Evolutionary conservation across 2,329 filamentous ascomycete species (phyloP), one percentile per base, ranked within the genome.

Genomic region (Pestalotiopsis sp.): DNA sequence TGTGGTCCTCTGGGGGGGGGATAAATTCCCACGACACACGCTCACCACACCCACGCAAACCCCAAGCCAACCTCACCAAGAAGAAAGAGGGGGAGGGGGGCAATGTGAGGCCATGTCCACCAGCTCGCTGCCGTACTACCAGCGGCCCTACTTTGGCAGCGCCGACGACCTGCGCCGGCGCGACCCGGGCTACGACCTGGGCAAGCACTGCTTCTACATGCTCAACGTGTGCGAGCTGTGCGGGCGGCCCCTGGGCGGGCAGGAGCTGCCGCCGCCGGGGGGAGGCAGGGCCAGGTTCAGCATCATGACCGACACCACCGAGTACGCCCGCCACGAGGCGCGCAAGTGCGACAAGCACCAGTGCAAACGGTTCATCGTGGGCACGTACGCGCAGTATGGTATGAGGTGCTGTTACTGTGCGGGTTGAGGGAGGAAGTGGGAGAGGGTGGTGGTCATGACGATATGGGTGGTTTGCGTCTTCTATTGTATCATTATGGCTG

Each of bases 191-290:
- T 66, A 59, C 35, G n/a, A 66, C 55, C 26, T 66, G 26, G 64
- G 44, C 30, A 40, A 59, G 30, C 57, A 59, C 55, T 66, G 64
- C 55, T 66, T 55, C 38, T 66, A 66, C 55, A 66, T 66, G 64
- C 55, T 66, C 35, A 66, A 66, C 52, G 64, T 66, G 7, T 66
- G 64, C 55, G 64, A 66, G 64, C 38, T 66, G 17, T 66, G 64
- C 64, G 55, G 52, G 24, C 64, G 38, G 30, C 55, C 64, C 11
- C 14, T 66, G 14, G 44, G 35, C 30, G 64, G 64, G 17, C 39
- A 66, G 35, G 52, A 40, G n/a, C 55, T 66, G 24, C 24, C 24
- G 0, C 24, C 24, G 24, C 24, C 24, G 24, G 24, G 1, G 24
- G 24, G 24, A 24, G 24, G 64, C 35, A 66, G 44, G 64, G 44